Percentiles rank a stretch among this genome's conserved stretches.
phyloP scores from a whole-genome alignment of 768 basidiomycete genomes.

The Amanita brunnescens region DNA sequence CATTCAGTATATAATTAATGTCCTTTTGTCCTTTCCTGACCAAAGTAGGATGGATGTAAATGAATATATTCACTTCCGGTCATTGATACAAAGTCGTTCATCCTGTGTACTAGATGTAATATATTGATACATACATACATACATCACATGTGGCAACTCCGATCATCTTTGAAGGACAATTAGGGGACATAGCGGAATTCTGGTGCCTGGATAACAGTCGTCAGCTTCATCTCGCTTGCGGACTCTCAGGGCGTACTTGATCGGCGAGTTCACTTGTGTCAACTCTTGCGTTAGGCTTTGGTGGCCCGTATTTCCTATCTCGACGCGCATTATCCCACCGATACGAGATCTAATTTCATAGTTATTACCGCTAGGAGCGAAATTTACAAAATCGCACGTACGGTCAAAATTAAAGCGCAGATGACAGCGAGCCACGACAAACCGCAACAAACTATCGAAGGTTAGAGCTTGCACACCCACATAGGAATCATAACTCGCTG shows the following conservation, averaged over 20 bases:
- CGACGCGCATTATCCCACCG: conserved; percentile 51
- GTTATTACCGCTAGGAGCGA: background rate
- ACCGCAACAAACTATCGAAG: conserved; percentile 33
- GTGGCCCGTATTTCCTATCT: conserved; percentile 44
- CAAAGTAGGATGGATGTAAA: no score
- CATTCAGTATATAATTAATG: no score
- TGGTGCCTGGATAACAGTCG: conserved; percentile 34
- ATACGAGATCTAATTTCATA: conserved; percentile 43
- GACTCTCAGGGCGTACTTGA: conserved; percentile 31
- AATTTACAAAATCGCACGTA: conserved; percentile 16
- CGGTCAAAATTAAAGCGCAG: conserved; percentile 43
- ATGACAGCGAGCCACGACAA: conserved; percentile 48
- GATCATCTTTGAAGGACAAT: background rate
- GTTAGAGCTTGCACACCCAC: background rate
- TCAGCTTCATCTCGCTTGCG: background rate
- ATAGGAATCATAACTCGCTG: conserved; percentile 22
- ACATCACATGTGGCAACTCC: background rate
- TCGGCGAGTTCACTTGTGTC: conserved; percentile 62
- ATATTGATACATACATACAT: background rate
- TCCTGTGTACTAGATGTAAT: background rate
- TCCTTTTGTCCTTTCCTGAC: no score
- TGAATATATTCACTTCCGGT: background rate
- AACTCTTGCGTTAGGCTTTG: conserved; percentile 36
- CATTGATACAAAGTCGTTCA: background rate
- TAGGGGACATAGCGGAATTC: conserved; percentile 42